These are phyloP conservation scores for Drechslerella stenobrocha DNA, from an alignment of 2,329 filamentous ascomycete genomes.

Conservation along the genomic window DNA sequence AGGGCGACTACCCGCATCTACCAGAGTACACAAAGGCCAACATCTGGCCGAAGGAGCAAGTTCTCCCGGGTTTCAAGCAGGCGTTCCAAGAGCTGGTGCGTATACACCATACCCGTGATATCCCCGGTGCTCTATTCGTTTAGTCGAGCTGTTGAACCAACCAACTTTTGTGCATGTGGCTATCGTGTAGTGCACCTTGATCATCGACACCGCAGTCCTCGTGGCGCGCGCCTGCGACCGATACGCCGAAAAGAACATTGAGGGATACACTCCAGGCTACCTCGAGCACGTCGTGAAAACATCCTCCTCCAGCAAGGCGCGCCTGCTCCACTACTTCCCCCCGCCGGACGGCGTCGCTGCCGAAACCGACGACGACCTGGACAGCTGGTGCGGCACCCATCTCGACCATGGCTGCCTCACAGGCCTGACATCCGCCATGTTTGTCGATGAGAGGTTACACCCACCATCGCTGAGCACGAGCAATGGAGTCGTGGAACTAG, in stretches of 20 bases:
- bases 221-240: constrained; percentile 88
- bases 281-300: constrained; percentile 83
- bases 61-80: constrained; percentile 73
- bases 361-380: constrained; percentile 55
- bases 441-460: constrained; percentile 72
- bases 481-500: constrained; percentile 59
- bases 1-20: constrained; percentile 66
- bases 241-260: constrained; percentile 77
- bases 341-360: constrained; percentile 57
- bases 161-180: no score
- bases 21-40: constrained; percentile 89
- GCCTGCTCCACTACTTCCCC: constrained; percentile 91
- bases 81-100: constrained; percentile 68
- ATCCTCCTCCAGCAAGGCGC: constrained; percentile 85
- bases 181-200: constrained; percentile 65
- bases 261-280: constrained; percentile 74
- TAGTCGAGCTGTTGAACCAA: no score
- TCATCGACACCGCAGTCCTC: constrained; percentile 85
- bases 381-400: constrained; percentile 83
- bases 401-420: constrained; percentile 93
- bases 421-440: constrained; percentile 89
- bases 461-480: constrained; percentile 54
- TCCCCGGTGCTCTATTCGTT: neutral
- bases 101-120: neutral
- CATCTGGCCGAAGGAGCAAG: constrained; percentile 74